A percentile compares a stretch with the other conserved stretches of the same genome.
Evolutionary conservation across 352 stramenopile species (phyloP).

Genomic region (Pythium brassicae): DNA sequence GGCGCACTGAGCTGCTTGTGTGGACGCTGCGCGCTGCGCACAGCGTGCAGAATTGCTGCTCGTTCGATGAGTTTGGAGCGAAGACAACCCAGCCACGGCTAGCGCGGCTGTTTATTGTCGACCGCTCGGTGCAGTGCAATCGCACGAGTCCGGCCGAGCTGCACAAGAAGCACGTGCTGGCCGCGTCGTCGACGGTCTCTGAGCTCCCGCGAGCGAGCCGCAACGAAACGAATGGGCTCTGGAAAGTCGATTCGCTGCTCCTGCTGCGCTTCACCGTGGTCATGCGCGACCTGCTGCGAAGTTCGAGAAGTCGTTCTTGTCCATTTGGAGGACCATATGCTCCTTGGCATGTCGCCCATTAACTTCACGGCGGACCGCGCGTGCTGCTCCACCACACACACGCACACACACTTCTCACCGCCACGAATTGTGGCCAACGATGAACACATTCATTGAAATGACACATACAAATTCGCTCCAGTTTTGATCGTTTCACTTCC

Average conservation of each 20-base stretch:
- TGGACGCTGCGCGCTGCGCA: constrained; percentile 79
- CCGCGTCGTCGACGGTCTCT: too few relatives aligned
- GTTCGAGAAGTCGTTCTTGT: constrained; percentile 69
- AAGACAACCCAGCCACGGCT: constrained; percentile 55
- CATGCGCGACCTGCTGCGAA: constrained; percentile 57
- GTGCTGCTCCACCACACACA: too few relatives aligned
- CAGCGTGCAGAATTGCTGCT: constrained; percentile 62
- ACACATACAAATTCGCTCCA: too few relatives aligned
- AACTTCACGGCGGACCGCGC: too few relatives aligned
- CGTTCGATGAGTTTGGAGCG: constrained; percentile 69
- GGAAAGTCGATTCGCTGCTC: constrained; percentile 76
- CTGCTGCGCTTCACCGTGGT: constrained; percentile 74
- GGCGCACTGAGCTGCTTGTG: constrained; percentile 60
- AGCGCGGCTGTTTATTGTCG: constrained; percentile 60
- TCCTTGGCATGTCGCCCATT: too few relatives aligned
- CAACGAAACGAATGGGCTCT: constrained; percentile 39
- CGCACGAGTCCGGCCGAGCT: constrained; percentile 52
- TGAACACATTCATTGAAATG: too few relatives aligned
- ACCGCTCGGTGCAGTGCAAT: constrained; percentile 69
- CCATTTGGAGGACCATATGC: too few relatives aligned
- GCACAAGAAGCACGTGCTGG: constrained; percentile 32
- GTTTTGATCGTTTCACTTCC: too few relatives aligned
- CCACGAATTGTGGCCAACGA: too few relatives aligned
- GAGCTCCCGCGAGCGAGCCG: neutral
- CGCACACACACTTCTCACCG: too few relatives aligned